Evolutionary conservation across 2,329 filamentous ascomycete genomes (phyloP).

Genomic region (Trichoderma sp.): DNA sequence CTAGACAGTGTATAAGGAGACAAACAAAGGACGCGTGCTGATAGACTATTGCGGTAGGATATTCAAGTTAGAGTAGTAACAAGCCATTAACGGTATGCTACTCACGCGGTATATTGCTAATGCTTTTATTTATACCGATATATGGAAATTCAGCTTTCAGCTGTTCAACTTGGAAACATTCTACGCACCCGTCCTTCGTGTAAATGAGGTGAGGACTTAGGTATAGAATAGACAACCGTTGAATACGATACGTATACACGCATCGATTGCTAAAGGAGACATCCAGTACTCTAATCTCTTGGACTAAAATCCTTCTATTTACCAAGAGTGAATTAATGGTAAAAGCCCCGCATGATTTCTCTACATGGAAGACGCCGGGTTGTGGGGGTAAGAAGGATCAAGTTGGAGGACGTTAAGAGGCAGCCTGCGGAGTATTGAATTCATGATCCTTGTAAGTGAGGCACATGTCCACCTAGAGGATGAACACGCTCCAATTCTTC

Average conservation of each 20-base stretch:
- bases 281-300: neutral
- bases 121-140: too few species aligned
- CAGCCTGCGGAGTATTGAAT: neutral
- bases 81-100: neutral
- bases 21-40: neutral
- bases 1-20: neutral
- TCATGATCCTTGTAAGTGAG: neutral
- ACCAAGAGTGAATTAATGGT: neutral
- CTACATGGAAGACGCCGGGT: neutral
- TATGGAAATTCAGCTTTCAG: too few species aligned
- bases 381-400: neutral
- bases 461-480: neutral
- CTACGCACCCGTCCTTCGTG: too few species aligned
- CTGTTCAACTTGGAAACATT: too few species aligned
- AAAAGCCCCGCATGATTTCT: neutral
- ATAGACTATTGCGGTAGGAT: neutral
- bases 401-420: neutral
- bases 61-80: neutral
- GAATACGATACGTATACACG: neutral
- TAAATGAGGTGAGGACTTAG: too few species aligned
- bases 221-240: neutral
- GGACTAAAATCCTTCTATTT: neutral
- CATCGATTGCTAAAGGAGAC: neutral
- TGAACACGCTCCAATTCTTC: neutral
- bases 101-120: neutral